Conservation (phyloP, 352 stramenopile genomes). For the Globisporangium alternatum region DNA sequence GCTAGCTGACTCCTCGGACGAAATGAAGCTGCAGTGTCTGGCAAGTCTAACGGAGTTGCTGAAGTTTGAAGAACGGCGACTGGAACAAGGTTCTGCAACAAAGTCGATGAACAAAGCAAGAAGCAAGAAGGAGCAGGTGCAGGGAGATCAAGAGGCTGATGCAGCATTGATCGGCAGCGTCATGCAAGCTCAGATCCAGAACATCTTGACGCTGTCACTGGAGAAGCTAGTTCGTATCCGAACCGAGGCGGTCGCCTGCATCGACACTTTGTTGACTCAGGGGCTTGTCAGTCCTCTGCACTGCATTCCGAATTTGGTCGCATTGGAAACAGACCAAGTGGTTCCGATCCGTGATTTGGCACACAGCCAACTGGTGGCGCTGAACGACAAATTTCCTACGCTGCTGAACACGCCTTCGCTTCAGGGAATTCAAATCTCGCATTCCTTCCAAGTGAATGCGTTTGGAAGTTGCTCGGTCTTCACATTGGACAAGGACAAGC, state of each 20-base stretch:
- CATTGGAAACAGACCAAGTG: slow-evolving; percentile 73
- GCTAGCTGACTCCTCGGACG: slow-evolving; percentile 33
- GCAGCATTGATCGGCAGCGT: slow-evolving; percentile 83
- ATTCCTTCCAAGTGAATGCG: slow-evolving; percentile 61
- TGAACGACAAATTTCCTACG: slow-evolving; percentile 59
- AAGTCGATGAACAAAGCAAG: slow-evolving; percentile 48
- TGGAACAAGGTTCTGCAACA: slow-evolving; percentile 46
- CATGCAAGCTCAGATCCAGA: slow-evolving; percentile 79
- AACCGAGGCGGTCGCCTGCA: slow-evolving; percentile 62
- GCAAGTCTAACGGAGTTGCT: slow-evolving; percentile 76
- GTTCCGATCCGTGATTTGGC: slow-evolving; percentile 60
- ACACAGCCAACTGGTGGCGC: slow-evolving; percentile 55
- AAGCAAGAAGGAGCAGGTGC: slow-evolving; percentile 72
- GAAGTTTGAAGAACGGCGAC: slow-evolving; percentile 60
- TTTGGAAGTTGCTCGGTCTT: slow-evolving; percentile 52
- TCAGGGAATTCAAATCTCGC: slow-evolving; percentile 59
- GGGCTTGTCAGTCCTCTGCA: slow-evolving; percentile 74
- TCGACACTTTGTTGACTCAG: slow-evolving; percentile 67
- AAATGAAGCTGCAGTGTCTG: slow-evolving; percentile 66
- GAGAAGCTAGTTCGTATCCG: slow-evolving; percentile 61
- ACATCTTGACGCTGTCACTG: slow-evolving; percentile 54
- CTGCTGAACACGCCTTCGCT: slow-evolving; percentile 52
- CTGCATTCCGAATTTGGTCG: slow-evolving; percentile 78
- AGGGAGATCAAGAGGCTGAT: slow-evolving; percentile 85
- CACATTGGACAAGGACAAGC: slow-evolving; percentile 64